A percentile compares a stretch with the other conserved stretches of the same genome.
Evolutionary conservation across 1,284 basidiomycete species (phyloP).

Genomic region (Taiwanofungus camphoratus): DNA sequence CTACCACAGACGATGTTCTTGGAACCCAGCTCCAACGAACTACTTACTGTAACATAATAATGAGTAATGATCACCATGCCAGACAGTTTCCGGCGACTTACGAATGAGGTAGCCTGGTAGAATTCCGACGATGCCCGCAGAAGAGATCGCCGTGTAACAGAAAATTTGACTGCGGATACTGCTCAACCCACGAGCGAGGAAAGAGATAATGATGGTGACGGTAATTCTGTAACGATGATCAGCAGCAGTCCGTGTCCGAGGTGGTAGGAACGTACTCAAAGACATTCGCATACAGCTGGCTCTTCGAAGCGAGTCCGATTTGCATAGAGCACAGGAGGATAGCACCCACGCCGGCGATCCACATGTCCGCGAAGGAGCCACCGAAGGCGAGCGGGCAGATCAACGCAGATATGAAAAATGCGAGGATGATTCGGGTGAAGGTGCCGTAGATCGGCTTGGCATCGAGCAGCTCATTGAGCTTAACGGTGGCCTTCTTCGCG

Average conservation of each 20-base stretch:
- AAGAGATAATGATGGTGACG: conserved; percentile 76
- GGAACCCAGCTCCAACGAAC: conserved; percentile 81
- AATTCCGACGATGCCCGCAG: conserved; percentile 76
- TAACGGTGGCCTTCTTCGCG: conserved; percentile 58
- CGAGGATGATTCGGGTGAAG: conserved; percentile 55
- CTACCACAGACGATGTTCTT: conserved; percentile 86
- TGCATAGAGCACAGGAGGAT: conserved; percentile 65
- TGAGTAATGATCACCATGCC: background rate
- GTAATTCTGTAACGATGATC: conserved; percentile 53
- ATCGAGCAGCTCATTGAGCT: conserved; percentile 43
- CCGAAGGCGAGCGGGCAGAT: conserved; percentile 84
- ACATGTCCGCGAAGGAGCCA: conserved; percentile 80
- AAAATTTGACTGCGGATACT: conserved; percentile 71
- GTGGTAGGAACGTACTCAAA: conserved; percentile 66
- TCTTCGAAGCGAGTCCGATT: conserved; percentile 65
- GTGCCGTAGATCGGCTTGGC: conserved; percentile 56
- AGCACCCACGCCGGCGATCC: conserved; percentile 66
- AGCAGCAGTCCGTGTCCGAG: background rate
- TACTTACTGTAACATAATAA: conserved; percentile 57
- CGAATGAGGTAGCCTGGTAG: conserved; percentile 80
- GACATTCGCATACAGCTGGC: conserved; percentile 78
- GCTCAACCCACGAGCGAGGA: conserved; percentile 72
- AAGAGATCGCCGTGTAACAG: conserved; percentile 85
- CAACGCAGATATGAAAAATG: conserved; percentile 64
- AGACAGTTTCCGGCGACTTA: conserved; percentile 34